Conservation (phyloP, 1,284 basidiomycete genomes). For the Apiotrichum porosum region DNA sequence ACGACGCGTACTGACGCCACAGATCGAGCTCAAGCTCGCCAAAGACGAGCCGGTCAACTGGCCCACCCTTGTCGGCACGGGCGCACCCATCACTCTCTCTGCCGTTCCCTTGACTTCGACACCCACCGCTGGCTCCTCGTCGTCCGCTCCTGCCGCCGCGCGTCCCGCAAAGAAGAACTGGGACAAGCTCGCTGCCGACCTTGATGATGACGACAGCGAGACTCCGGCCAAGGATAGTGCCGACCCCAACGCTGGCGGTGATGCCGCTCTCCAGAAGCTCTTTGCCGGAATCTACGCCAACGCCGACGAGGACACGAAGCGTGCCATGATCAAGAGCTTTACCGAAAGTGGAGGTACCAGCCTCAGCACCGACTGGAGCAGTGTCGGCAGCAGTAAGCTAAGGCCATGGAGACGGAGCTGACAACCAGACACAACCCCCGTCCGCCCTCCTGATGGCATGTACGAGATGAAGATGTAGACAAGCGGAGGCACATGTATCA, state of each 20-base stretch:
- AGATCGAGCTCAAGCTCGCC: conserved; percentile 44
- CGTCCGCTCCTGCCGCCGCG: background rate
- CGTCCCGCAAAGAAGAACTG: conserved; percentile 37
- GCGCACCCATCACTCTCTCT: background rate
- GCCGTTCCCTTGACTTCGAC: background rate
- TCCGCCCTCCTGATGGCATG: conserved; percentile 74
- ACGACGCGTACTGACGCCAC: background rate
- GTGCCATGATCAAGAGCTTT: conserved; percentile 96
- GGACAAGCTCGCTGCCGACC: conserved; percentile 40
- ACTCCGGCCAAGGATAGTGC: conserved; percentile 20
- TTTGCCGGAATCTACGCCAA: conserved; percentile 64
- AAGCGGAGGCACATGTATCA: background rate
- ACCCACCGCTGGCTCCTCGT: background rate
- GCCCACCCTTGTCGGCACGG: conserved; percentile 53
- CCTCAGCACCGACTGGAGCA: conserved; percentile 88
- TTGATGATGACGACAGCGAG: conserved; percentile 27
- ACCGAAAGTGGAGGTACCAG: conserved; percentile 85
- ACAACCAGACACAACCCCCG: conserved; percentile 42
- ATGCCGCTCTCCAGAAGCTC: conserved; percentile 43
- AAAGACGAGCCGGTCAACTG: conserved; percentile 55
- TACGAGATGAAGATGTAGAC: conserved; percentile 51
- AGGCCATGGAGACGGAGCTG: background rate
- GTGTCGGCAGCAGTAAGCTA: conserved; percentile 60
- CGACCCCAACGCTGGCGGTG: conserved; percentile 40
- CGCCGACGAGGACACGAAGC: conserved; percentile 79